Evolutionary conservation across 108 stramenopile genomes (phyloP), one percentile per base, ranked within the genome.

Genomic region (Fragilariopsis cylindrus): DNA sequence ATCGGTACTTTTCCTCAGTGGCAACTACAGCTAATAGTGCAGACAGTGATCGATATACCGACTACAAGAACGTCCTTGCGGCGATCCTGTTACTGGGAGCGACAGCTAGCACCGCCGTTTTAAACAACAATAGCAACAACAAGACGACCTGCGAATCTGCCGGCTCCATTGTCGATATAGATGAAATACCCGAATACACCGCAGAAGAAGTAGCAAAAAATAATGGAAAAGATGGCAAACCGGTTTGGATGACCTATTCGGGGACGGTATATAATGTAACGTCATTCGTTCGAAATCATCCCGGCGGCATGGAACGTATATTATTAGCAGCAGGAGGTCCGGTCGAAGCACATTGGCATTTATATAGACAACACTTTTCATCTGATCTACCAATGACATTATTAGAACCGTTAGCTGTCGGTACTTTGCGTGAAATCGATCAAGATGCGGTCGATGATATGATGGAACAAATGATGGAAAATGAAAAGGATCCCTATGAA

Each of bases 261-360:
- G 94, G 91, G 15, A 82, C 86, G 48, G 97, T 98, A 3, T 99
- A 98, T 76, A 97, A 99, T 83, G 94, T 98, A 3, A 98, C 99
- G 8, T 82, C 94, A 30, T 99, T 99, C 70, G 80, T 98, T 40
- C 78, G 74, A 30, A 87, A 90, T 76, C 93, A 94, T 81, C 95
- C 94, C 4, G 93, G 93, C 18, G 98, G 99, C 19, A 74, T 77
- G 19, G 92, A 96, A 66, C 97, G 97, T 77, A 96, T 99, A 55
- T 56, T 96, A 47, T 60, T 66, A 70, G 79, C 85, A 12, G 85
- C 81, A 13, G 85, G 78, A 39, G 75, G 55, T 39, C 41, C 53
- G 21, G 21, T 71, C 60, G 88, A 89, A 64, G 85, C 88, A 42
- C 86, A 65, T 57, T 89, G 88, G 88, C 77, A 89, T 74, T 60